Evolutionary conservation across 1,284 basidiomycete genomes (phyloP), one percentile per base, ranked within the genome.

Genomic region (Trichosporon asahii): DNA sequence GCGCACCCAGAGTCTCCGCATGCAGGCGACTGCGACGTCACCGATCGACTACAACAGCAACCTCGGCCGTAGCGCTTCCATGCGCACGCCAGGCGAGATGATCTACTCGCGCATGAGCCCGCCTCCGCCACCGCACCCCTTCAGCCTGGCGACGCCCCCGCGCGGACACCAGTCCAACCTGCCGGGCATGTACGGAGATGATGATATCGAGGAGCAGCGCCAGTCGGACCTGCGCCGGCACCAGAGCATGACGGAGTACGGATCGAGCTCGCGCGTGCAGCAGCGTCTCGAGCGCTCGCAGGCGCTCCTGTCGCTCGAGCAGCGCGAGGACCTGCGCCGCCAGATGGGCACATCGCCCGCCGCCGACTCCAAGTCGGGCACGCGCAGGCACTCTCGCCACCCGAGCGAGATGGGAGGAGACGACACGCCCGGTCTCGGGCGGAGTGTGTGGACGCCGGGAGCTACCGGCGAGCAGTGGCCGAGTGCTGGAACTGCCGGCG

Each of bases 231-330:
- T 84, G 61, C 78, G 77, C 68, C 79, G 83, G 11, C 81, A 83
- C 74, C 81, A 83, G 70, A 79, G 77, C n/a, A 76, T 84, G 60
- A 81, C 77, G 6, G 75, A 80, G 49, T 82, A 82, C 64, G 80
- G 79, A 9, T 72, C 76, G 8, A 76, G 75, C 11, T 74, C 69
- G 49, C 73, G 80, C 25, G 78, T 78, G 7, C 77, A 78, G 4
- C 80, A 80, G 31, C 74, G 79, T 14, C 74, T 81, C 14, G 80
- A 81, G 60, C 77, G 78, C 3, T 79, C 77, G 55, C 79, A 80
- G 55, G 79, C 79, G 11, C 66, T 84, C 0, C 70, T 81, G 9
- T 76, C 74, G 5, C 73, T 80, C 12, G 79, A 82, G 27, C 80
- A 82, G 69, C 72, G 80, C 44, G 76, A 78, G 46, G 75, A 77